These are phyloP conservation scores for Wickerhamiella sergipiensis DNA, from an alignment of 805 yeast genomes.

Conservation along the genomic window DNA sequence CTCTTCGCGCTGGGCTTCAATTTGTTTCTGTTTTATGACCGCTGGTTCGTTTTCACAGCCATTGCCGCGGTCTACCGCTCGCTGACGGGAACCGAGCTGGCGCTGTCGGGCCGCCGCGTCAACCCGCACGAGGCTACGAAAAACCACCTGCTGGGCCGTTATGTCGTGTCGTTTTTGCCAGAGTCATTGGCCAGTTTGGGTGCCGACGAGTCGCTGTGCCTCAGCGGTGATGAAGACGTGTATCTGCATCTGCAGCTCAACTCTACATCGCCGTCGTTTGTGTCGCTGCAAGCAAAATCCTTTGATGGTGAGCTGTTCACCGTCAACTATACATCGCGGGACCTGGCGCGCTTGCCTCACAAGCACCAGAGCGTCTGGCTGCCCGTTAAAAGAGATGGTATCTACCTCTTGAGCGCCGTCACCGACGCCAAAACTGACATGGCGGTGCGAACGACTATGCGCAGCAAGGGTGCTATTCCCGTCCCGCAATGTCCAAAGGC, in stretches of 20 bases:
- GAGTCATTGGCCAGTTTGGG: conserved; percentile 79
- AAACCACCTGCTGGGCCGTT: conserved; percentile 66
- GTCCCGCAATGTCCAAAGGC: conserved; percentile 74
- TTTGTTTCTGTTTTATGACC: conserved; percentile 3
- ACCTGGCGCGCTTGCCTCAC: conserved; percentile 31
- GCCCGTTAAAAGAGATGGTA: conserved; percentile 58
- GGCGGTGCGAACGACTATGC: conserved; percentile 28
- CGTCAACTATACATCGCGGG: conserved; percentile 40
- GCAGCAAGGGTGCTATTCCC: conserved; percentile 31
- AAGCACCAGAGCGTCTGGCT: conserved; percentile 31
- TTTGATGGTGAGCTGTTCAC: neutral
- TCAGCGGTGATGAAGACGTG: conserved; percentile 22
- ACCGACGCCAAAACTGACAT: conserved; percentile 48
- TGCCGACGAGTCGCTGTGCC: conserved; percentile 44
- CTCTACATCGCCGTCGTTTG: conserved; percentile 50
- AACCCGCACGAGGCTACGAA: conserved; percentile 25
- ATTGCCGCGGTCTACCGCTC: conserved; percentile 15
- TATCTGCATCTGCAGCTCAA: conserved; percentile 66
- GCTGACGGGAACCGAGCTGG: conserved; percentile 21
- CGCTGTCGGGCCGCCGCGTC: conserved; percentile 24
- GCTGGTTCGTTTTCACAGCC: conserved; percentile 9
- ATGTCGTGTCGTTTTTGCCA: conserved; percentile 77
- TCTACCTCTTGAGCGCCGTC: conserved; percentile 57
- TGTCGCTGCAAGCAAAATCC: neutral
- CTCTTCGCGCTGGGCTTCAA: conserved; percentile 30